Conservation (phyloP, 345 rosid species). For the Eucalyptus sp. region DNA sequence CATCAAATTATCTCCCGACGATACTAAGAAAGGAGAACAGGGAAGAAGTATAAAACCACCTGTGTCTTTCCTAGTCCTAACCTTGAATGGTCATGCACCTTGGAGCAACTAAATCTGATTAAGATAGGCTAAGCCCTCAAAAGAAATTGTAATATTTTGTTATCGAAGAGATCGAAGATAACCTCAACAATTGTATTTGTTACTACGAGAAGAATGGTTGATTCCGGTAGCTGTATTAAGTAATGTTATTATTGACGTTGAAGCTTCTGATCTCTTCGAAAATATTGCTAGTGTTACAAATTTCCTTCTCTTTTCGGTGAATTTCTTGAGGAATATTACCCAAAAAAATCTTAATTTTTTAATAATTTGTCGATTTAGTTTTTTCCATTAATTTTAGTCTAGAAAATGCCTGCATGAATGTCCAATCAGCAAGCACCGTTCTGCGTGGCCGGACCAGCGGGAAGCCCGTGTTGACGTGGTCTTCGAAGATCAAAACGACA, state of each 20-base stretch:
- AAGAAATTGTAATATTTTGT: not conserved
- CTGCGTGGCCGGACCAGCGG: fast-evolving
- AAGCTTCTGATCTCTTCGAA: not conserved
- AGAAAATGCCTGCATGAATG: no score
- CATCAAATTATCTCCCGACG: not conserved
- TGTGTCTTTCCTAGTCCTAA: not conserved
- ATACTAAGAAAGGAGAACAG: no score
- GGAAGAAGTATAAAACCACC: not conserved
- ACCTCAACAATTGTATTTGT: not conserved
- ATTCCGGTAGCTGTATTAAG: not conserved
- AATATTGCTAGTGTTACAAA: not conserved
- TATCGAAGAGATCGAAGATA: not conserved
- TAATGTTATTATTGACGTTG: not conserved
- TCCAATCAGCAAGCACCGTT: fast-evolving
- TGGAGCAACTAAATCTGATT: not conserved
- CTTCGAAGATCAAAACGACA: no score
- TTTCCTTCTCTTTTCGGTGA: not conserved
- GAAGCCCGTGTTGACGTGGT: no score
- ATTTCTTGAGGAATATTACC: not conserved
- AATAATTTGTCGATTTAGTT: no score
- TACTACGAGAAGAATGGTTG: not conserved
- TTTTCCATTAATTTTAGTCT: no score
- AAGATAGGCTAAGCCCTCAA: not conserved
- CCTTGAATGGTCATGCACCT: not conserved
- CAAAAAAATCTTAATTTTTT: no score